Conservation (phyloP, 805 yeast species). For the Lachancea meyersii region DNA sequence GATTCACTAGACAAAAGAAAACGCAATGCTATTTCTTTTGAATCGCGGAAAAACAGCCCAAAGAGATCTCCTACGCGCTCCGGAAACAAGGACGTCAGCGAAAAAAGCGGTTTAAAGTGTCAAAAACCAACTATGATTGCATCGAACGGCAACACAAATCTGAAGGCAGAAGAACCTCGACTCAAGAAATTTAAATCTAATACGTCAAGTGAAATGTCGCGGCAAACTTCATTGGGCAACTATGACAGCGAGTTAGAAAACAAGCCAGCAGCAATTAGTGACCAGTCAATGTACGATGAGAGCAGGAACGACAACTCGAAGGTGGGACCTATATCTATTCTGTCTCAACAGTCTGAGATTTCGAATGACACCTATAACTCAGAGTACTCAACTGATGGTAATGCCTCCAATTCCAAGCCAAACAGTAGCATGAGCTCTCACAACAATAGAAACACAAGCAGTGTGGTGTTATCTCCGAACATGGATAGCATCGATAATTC, state of each 20-base stretch:
- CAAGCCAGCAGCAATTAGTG: neutral
- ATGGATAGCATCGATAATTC: neutral
- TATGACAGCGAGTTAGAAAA: conserved; percentile 22
- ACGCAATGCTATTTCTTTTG: conserved; percentile 10
- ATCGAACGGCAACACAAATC: neutral
- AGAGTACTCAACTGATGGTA: conserved; percentile 42
- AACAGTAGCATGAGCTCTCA: conserved; percentile 20
- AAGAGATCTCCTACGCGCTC: conserved; percentile 2
- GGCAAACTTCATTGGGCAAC: conserved; percentile 27
- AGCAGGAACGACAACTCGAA: conserved; percentile 12
- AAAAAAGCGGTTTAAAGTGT: neutral
- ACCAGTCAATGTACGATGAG: conserved; percentile 5
- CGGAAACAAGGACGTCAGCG: neutral
- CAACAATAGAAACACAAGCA: conserved; percentile 11
- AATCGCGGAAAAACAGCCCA: conserved; percentile 8
- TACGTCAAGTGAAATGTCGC: conserved; percentile 25
- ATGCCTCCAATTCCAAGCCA: conserved; percentile 18
- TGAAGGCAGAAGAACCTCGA: conserved; percentile 11
- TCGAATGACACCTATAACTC: conserved; percentile 44
- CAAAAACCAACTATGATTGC: neutral
- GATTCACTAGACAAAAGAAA: conserved; percentile 8
- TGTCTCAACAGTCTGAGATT: conserved; percentile 46
- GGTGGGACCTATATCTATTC: conserved; percentile 44
- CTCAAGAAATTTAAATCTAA: conserved; percentile 25
- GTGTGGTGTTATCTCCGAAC: conserved; percentile 3